Conservation (phyloP, 2,329 filamentous ascomycete genomes). For the Microcyclospora tardicrescens region DNA sequence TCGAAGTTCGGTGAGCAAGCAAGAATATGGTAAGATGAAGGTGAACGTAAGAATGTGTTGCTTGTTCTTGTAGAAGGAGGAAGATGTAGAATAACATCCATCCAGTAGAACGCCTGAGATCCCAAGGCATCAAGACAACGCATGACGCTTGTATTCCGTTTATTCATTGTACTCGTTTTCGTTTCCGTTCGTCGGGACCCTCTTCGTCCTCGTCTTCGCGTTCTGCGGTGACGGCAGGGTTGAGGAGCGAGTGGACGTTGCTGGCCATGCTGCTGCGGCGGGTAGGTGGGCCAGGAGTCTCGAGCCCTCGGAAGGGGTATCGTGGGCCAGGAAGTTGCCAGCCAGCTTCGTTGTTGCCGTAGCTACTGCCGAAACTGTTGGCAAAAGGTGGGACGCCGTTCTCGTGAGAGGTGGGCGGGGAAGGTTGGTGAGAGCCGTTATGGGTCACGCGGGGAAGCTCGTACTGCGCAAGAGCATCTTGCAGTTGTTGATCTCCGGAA, state of each 20-base stretch:
- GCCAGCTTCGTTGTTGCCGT: conserved; percentile 39
- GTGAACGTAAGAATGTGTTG: too few species aligned
- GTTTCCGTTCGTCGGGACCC: conserved; percentile 46
- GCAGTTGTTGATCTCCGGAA: conserved; percentile 47
- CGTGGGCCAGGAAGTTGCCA: conserved; percentile 42
- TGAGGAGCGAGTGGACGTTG: conserved; percentile 53
- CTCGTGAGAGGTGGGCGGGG: conserved; percentile 27
- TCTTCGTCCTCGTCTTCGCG: conserved; percentile 50
- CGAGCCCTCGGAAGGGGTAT: conserved; percentile 36
- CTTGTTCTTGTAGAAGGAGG: too few species aligned
- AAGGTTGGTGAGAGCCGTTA: conserved; percentile 33
- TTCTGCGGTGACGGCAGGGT: conserved; percentile 56
- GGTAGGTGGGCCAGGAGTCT: conserved; percentile 48
- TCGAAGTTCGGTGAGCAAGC: too few species aligned
- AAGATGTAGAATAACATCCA: neutral
- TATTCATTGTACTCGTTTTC: conserved; percentile 42
- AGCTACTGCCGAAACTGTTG: conserved; percentile 36
- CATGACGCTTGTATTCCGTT: neutral
- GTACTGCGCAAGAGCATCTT: conserved; percentile 51
- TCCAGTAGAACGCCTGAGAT: conserved; percentile 2
- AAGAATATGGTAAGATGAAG: too few species aligned
- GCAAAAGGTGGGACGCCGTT: conserved; percentile 27
- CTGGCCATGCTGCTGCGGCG: conserved; percentile 59
- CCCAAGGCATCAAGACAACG: conserved; percentile 2
- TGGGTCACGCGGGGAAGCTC: conserved; percentile 45